Evolutionary conservation across 768 basidiomycete species (phyloP), one percentile per base, ranked within the genome.

Genomic region (Leccinum olivaceopallidum): DNA sequence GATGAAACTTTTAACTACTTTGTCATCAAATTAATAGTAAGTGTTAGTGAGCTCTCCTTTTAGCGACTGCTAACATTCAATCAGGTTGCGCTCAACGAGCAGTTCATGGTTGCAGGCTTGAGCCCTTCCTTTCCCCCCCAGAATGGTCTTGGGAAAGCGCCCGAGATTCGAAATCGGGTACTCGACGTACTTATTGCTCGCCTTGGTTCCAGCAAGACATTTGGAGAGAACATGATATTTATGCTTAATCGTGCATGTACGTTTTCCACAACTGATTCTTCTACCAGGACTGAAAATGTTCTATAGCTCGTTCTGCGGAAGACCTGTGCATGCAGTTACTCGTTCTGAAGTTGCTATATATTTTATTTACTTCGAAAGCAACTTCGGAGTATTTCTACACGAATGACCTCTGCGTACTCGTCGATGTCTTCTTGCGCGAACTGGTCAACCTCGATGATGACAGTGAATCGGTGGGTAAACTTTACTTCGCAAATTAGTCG

Each of bases 171-270:
- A 60, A 99, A 99, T 71, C 82, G 93, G 24, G 88, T 99, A 2
- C 74, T 98, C 55, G 80, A 85, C 22, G 87, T 96, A 0, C 79
- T 99, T 24, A 89, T 92, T 80, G 80, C 89, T n/a, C 85, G 95
- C 20, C 75, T 92, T 28, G 88, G 90, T 4, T 85, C 85, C n/a
- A 92, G 87, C 75, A 92, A 92, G 78, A 97, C 97, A 1, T 97
- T 99, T 69, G 95, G 95, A 4, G 95, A 95, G 77, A 99, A 98
- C 71, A 85, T 99, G 82, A 98, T 99, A 59, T 99, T 98, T 75
- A 99, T 99, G 91, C 79, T 99, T 50, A 98, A 99, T 69, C 87
- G 97, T 60, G 91, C 95, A 50, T 83, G 95, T 95, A 69, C 67
- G 91, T 81, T 13, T 39, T 37, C 18, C 39, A n/a, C 57, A 18